Base-by-base conservation (phyloP, 1,139 yeast species). In the Zygotorulaspora mrakii region DNA sequence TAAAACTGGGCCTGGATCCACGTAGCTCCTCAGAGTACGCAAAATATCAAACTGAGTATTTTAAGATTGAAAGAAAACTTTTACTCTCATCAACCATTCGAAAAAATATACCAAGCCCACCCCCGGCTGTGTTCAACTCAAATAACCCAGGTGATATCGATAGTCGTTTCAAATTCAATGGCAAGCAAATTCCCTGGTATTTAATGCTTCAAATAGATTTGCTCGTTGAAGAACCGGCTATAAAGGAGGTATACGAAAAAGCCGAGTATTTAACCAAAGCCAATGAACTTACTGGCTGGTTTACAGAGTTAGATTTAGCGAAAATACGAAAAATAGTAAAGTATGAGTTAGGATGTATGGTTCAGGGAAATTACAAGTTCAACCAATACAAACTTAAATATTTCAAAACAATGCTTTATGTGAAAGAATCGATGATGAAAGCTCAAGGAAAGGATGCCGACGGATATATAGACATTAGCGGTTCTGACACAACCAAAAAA, bases 141-240 rank as follows among this genome's bases (percentile, higher is more conserved):
- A 61, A 65, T 40, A 50, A 43, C 2, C 57, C 58, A 1, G 56
- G 59, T 11, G 62, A 52, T 12, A 61, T 62, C 28, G 64, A 66
- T 29, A 18, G 71, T 21, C 65, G 73, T 20, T 75, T 86, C 48
- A 65, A 76, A 23, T 91, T 91, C 63, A 82, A 83, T 50, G 98
- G 97, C 2, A 67, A 65, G 2, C 71, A 70, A 23, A 57, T 84
- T 17, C 95, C 96, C 0, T 67, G 73, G 37, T 76, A 86, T 2
- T 74, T 86, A 4, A 75, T 83, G 41, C 79, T 83, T 52, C 96
- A 87, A 57, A 67, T 91, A n/a, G 89, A 89, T 25, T 94, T 91
- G 57, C 69, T 91, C 4, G 62, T 74, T 3, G 95, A 87, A 55
- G 66, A 62, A 37, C 74, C 77, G 5, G 81, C 79, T 48, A 68